Conservation (phyloP, 169 alveolate genomes). For the Babesia sp. region DNA sequence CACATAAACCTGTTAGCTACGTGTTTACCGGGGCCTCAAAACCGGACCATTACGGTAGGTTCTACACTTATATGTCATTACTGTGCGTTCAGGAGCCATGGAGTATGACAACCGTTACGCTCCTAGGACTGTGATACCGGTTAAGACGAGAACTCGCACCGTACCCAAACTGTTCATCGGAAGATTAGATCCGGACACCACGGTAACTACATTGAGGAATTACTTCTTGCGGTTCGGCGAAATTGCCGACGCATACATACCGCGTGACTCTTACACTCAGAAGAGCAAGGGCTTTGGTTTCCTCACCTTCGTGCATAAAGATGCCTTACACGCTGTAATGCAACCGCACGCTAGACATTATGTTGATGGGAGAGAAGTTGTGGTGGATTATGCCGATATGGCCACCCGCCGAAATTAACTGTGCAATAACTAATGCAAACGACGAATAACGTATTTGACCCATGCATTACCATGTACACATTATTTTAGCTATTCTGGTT, state of each 20-base stretch:
- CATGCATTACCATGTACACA: slow-evolving; percentile 21
- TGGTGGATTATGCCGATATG: slow-evolving; percentile 67
- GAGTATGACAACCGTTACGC: slow-evolving; percentile 10
- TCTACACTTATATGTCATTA: too few relatives aligned
- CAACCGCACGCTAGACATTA: slow-evolving; percentile 51
- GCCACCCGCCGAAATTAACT: slow-evolving; percentile 20
- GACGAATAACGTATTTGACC: neutral
- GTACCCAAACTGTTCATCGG: slow-evolving; percentile 69
- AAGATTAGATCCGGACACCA: slow-evolving; percentile 52
- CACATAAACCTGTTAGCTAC: slow-evolving; percentile 64
- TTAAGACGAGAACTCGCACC: slow-evolving; percentile 20
- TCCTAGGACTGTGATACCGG: neutral
- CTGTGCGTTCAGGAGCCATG: neutral
- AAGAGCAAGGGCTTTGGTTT: slow-evolving; percentile 67
- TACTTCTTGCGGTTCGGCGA: slow-evolving; percentile 73
- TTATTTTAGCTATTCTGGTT: neutral
- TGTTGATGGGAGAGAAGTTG: slow-evolving; percentile 63
- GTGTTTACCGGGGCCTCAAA: slow-evolving; percentile 59
- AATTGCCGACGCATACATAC: slow-evolving; percentile 71
- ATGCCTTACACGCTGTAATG: slow-evolving; percentile 54
- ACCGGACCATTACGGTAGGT: slow-evolving; percentile 40
- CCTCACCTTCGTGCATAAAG: slow-evolving; percentile 61
- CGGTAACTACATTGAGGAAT: slow-evolving; percentile 52
- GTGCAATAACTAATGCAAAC: neutral
- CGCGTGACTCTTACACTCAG: slow-evolving; percentile 61